Base-by-base conservation (phyloP, 2,329 filamentous ascomycete species). In the Ophiostoma tasmaniense region DNA sequence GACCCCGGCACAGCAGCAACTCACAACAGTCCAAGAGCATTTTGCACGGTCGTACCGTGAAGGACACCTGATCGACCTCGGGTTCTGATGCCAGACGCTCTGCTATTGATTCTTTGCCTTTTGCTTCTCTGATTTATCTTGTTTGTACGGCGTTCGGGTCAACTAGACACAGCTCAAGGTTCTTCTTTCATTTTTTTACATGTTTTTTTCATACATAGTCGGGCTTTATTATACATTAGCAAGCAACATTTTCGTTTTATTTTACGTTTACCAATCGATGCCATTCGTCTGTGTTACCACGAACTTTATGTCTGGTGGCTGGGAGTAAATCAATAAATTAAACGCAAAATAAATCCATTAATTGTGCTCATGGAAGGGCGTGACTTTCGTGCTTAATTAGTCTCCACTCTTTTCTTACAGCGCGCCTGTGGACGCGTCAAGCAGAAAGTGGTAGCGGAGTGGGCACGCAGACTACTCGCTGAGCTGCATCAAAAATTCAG, bases 31-130 rank as follows among this genome's bases (percentile, higher is more conserved):
- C 39, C 17, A 33, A 20, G 28, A 55, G 45, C 67, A 37, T 14
- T 13, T 45, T 14, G 52, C 30, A 7, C 45, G 37, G 52, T 64
- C 65, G 50, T 72, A 70, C 59, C 66, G 35, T n/a, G 71, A 72
- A 14, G 70, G 68, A 8, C 13, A 7, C 17, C 65, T 72, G 33
- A 71, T 72, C 25, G 71, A 72, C 1, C 5, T 70, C 39, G 33
- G 25, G 45, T 25, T 33, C 45, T 35, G 10, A 55, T 8, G 28
- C 55, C 25, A 39, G 37, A 11, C n/a, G n/a, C 37, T 39, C 37
- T 39, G 37, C 37, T 39, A 13, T 39, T 39, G 17, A 20, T 7
- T 45, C 3, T 20, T 7, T 5, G 6, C 17, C 20, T 14, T 61
- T 37, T 61, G 25, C n/a, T 66, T 59, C 25, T 20, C 30, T 37